phyloP scores from a whole-genome alignment of 129 eudicot genomes.

The Ambrosia trifida region DNA sequence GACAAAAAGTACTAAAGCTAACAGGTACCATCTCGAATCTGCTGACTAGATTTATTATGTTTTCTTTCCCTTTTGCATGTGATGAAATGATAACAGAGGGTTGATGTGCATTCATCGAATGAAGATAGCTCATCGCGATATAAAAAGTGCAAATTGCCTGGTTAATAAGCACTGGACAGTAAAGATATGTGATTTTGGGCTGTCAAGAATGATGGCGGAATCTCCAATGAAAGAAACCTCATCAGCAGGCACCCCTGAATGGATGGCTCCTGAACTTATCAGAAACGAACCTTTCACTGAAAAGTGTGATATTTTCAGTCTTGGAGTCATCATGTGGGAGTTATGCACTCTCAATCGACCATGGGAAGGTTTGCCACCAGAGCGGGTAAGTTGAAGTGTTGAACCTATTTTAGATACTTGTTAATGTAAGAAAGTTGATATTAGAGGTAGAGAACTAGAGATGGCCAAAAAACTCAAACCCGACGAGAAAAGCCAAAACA shows the following conservation, averaged over 20 bases:
- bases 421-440: neutral
- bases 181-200: conserved; percentile 97
- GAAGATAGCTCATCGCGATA: conserved; percentile 93
- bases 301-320: conserved; percentile 92
- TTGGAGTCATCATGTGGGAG: conserved; percentile 98
- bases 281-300: conserved; percentile 89
- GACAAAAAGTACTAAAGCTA: neutral
- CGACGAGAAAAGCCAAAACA: no score
- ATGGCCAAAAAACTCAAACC: no score
- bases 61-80: conserved; percentile 21
- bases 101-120: conserved; percentile 94
- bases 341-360: conserved; percentile 81
- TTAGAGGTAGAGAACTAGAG: neutral
- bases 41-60: neutral
- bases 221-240: conserved; percentile 61
- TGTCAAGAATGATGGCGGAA: conserved; percentile 78
- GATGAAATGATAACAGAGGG: conserved; percentile 56
- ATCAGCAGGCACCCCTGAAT: conserved; percentile 98
- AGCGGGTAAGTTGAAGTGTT: conserved; percentile 59
- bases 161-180: conserved; percentile 94
- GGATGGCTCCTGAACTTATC: conserved; percentile 99
- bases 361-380: conserved; percentile 82
- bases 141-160: conserved; percentile 95
- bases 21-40: neutral
- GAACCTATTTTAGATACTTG: neutral